Base-by-base conservation (phyloP, 2,329 filamentous ascomycete genomes). In the Triangularia setosa region DNA sequence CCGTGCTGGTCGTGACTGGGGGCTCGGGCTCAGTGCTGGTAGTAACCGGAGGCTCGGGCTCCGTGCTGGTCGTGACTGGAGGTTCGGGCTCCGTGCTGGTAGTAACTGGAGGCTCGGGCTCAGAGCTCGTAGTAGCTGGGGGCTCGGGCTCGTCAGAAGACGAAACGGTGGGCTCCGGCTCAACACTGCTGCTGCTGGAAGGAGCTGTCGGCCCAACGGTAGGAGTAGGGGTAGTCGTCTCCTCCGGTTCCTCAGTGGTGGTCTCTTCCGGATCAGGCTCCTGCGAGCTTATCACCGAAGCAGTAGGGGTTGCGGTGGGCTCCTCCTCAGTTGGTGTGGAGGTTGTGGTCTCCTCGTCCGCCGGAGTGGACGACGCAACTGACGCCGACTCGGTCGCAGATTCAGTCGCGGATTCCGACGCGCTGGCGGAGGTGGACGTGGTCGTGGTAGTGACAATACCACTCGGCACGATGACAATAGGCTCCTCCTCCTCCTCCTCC, bases 111-210 rank as follows among this genome's bases (percentile, higher is more conserved):
- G 23, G 52, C 23, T 58, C 55, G n/a, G 40, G 55, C 27, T 58
- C 12, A 23, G 28, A 9, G 55, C 18, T 33, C 2, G 55, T 58
- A 11, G 11, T 18, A n/a, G 7, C 33, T 44, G 18, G 33, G 11
- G 21, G 30, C 18, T 58, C 28, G 5, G 57, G 30, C 18, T 58
- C 57, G 11, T 21, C 12, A 76, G 61, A 4, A 75, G 65, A 60
- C 2, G 72, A 68, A 28, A 70, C 63, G 58, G 67, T 69, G 25
- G 57, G 40, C 54, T 62, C 33, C 21, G 52, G 52, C 23, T 55
- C 52, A n/a, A n/a, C 52, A 25, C 52, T 55, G 52, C 23, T 54
- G 25, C 14, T 58, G 27, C n/a, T 23, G 27, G 21, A 24, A 7
- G 56, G 56, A 23, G 56, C 33, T 3, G 30, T 23, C 28, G 56